These are phyloP conservation scores for Exophiala dermatitidis DNA, from an alignment of 2,329 filamentous ascomycete species.

Conservation along the genomic window DNA sequence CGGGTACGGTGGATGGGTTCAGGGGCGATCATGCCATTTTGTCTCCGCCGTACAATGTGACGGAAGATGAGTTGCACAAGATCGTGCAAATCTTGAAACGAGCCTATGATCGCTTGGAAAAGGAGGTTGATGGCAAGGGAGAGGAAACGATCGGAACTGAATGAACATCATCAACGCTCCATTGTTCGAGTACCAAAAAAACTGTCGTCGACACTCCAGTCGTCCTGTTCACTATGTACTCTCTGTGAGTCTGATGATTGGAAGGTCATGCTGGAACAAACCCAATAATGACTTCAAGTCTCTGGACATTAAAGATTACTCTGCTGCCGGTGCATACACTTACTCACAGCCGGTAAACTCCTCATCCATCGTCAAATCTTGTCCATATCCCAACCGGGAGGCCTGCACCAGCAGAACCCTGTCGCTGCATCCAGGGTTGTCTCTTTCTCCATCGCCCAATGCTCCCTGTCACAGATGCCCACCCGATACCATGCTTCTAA, in stretches of 20 bases:
- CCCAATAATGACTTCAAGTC: background rate
- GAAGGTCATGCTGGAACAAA: background rate
- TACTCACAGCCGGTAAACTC: background rate
- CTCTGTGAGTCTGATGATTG: background rate
- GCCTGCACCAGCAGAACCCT: background rate
- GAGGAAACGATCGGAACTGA: too few relatives aligned
- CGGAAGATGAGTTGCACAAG: conserved; percentile 40
- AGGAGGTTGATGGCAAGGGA: conserved; percentile 11
- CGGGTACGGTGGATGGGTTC: conserved; percentile 45
- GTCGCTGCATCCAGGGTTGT: background rate
- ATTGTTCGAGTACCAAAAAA: too few relatives aligned
- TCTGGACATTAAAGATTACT: conserved; percentile 12
- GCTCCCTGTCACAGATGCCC: background rate
- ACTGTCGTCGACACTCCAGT: too few relatives aligned
- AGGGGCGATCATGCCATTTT: conserved; percentile 50
- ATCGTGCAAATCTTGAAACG: conserved; percentile 46
- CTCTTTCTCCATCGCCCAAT: background rate
- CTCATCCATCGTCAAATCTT: background rate
- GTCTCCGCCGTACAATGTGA: conserved; percentile 48
- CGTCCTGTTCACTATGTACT: background rate
- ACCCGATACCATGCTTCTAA: background rate
- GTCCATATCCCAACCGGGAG: background rate
- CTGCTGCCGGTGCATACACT: conserved; percentile 3
- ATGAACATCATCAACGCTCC: too few relatives aligned
- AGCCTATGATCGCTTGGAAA: conserved; percentile 22